Percentiles rank a stretch among this genome's conserved stretches.
phyloP scores from a whole-genome alignment of 345 rosid species.

The Orychophragmus violaceus region DNA sequence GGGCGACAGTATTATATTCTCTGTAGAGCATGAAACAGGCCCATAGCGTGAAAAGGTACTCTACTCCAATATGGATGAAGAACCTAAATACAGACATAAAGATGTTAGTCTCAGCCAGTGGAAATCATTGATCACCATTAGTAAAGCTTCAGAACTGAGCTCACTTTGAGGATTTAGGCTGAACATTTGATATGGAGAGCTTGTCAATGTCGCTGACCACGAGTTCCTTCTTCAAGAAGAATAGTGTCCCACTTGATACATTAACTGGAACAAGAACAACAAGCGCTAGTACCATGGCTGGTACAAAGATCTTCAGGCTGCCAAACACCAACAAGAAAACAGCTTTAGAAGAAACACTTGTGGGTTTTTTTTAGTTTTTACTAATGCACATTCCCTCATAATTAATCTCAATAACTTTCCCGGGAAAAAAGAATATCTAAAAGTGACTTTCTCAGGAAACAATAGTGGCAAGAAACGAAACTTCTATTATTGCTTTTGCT shows the following conservation, averaged over 20 bases:
- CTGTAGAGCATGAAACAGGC: constrained; percentile 86
- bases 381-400: neutral
- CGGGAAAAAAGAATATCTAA: neutral
- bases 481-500: constrained; percentile 16
- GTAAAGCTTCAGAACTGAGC: neutral
- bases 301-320: constrained; percentile 91
- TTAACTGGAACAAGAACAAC: constrained; percentile 86
- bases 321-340: constrained; percentile 4
- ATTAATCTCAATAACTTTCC: constrained; percentile 8
- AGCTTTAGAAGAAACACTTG: neutral
- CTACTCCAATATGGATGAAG: constrained; percentile 80
- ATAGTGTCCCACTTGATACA: constrained; percentile 79
- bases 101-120: neutral
- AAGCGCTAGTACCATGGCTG: constrained; percentile 65
- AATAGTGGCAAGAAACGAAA: constrained; percentile 14
- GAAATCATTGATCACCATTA: neutral
- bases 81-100: constrained; percentile 43
- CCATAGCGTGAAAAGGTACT: constrained; percentile 83
- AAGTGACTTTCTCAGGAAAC: constrained; percentile 13
- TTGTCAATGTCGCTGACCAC: constrained; percentile 88
- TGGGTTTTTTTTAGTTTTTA: neutral
- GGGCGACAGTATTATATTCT: constrained; percentile 68
- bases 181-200: constrained; percentile 92
- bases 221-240: constrained; percentile 70
- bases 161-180: constrained; percentile 66